Evolutionary conservation across 2,329 filamentous ascomycete genomes (phyloP), one percentile per base, ranked within the genome.

Genomic region (Fusarium multiceps): DNA sequence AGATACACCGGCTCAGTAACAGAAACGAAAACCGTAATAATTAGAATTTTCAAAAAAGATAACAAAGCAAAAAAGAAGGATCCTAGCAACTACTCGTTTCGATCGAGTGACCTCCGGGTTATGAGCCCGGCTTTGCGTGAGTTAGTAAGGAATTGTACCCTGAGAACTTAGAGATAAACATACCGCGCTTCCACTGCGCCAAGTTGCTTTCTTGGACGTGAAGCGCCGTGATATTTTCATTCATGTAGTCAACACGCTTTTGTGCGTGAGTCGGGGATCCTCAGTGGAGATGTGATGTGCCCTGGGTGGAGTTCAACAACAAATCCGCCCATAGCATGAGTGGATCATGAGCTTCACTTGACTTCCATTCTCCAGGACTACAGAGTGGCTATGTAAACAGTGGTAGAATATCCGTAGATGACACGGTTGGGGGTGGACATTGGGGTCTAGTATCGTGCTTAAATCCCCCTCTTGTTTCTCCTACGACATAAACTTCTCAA

Each of bases 181-280:
- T 59, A 62, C 59, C 59, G 59, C 59, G 59, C 59, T 62, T 62
- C 59, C 59, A 62, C 59, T 62, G 59, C 59, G 59, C 59, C 59
- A 62, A 62, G 59, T 51, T 62, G 59, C 59, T 59, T 62, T 51
- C 53, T 58, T 58, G 42, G 58, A 42, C 37, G 37, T 16, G n/a
- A 37, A 25, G 9, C 43, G 14, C 7, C 4, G 2, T 25, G 9
- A 3, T 30, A 49, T 43, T 58, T 58, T 23, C 4, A 8, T 20
- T 18, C 1, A 57, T 58, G 13, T 21, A 37, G 23, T 18, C 18
- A 9, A 9, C 1, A 7, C 18, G 8, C 14, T 16, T n/a, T 28
- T 57, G 58, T 46, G 58, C 7, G 53, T 37, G 58, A 60, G 27
- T 30, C 34, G 42, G 43, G 21, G 48, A 53, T 55, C 30, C 40